Evolutionary conservation across 352 stramenopile genomes (phyloP).

Genomic region (Globisporangium sylvaticum): DNA sequence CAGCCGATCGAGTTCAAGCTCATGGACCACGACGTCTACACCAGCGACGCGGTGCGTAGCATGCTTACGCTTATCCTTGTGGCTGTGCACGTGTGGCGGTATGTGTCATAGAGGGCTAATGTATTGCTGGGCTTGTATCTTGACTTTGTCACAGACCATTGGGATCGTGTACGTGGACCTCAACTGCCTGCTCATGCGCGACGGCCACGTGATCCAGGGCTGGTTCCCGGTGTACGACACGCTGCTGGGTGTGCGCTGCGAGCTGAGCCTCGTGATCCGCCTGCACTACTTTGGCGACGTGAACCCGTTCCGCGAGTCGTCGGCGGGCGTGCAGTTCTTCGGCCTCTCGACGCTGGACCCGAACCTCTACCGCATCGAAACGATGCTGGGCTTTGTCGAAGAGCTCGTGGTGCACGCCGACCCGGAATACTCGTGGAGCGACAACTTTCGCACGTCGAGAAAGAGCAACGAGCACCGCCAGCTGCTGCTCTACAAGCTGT

Average conservation of each 20-base stretch:
- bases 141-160: constrained; percentile 66
- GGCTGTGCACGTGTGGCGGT: too few species aligned
- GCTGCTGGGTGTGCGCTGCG: constrained; percentile 92
- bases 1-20: constrained; percentile 98
- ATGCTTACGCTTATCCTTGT: background rate
- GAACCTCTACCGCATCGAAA: constrained; percentile 83
- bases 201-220: constrained; percentile 91
- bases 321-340: constrained; percentile 97
- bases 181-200: constrained; percentile 96
- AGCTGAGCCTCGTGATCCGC: constrained; percentile 94
- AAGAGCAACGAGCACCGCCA: constrained; percentile 96
- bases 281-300: constrained; percentile 96
- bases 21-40: constrained; percentile 95
- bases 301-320: constrained; percentile 97
- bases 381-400: constrained; percentile 92
- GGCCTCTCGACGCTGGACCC: constrained; percentile 93
- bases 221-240: constrained; percentile 99
- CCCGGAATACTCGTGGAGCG: constrained; percentile 97
- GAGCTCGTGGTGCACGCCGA: constrained; percentile 97
- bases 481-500: constrained; percentile 93
- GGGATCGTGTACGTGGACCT: constrained; percentile 98
- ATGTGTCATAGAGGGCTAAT: background rate
- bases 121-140: background rate
- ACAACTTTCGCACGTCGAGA: constrained; percentile 91
- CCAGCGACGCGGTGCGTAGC: constrained; percentile 68